Conservation (phyloP, 768 basidiomycete species). For the Mycena floridula region DNA sequence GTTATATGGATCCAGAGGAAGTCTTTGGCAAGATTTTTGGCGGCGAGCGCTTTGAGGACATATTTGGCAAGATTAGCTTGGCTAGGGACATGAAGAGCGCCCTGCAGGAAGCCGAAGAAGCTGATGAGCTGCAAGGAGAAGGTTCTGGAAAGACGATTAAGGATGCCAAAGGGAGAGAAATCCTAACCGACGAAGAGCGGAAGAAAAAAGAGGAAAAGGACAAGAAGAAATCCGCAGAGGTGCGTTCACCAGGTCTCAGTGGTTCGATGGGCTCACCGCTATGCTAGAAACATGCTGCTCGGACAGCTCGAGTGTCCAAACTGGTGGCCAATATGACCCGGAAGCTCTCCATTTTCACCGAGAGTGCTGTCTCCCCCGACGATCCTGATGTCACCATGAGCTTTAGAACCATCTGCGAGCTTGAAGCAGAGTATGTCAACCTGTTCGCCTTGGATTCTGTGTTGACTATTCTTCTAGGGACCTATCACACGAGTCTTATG, state of each 20-base stretch:
- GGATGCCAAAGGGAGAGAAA: slow-evolving; percentile 46
- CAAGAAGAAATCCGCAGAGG: slow-evolving; percentile 62
- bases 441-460: slow-evolving; percentile 3
- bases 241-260: slow-evolving; percentile 19
- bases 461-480: slow-evolving; percentile 41
- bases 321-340: slow-evolving; percentile 74
- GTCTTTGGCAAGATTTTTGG: slow-evolving; percentile 84
- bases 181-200: slow-evolving; percentile 64
- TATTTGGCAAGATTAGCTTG: slow-evolving; percentile 85
- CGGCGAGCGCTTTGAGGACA: slow-evolving; percentile 77
- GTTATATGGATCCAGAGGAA: slow-evolving; percentile 83
- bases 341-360: slow-evolving; percentile 84
- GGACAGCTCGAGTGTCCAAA: slow-evolving; percentile 68
- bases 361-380: slow-evolving; percentile 66
- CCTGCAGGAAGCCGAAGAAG: slow-evolving; percentile 80
- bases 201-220: slow-evolving; percentile 71
- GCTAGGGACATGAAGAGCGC: slow-evolving; percentile 92
- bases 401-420: slow-evolving; percentile 70
- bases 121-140: slow-evolving; percentile 37
- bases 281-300: slow-evolving; percentile 69
- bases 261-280: slow-evolving; percentile 6
- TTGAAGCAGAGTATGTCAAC: slow-evolving; percentile 73
- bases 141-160: slow-evolving; percentile 30
- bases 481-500: slow-evolving; percentile 81
- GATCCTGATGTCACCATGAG: slow-evolving; percentile 66